A percentile compares a stretch with the other conserved stretches of the same genome.
phyloP scores from a whole-genome alignment of 495 filamentous ascomycete genomes.

The Cairneyella variabilis region DNA sequence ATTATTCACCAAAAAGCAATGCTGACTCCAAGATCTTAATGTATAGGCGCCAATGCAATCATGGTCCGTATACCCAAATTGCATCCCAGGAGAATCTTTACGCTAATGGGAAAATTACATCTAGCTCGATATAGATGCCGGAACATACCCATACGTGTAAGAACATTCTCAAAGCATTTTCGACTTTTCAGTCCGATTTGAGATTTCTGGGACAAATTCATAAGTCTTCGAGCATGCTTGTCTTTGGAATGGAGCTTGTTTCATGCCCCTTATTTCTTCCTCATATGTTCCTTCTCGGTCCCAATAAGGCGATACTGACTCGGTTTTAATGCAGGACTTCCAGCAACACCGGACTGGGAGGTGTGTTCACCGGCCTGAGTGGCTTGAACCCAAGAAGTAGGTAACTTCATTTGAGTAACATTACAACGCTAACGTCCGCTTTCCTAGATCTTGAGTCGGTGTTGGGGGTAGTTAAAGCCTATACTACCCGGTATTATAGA shows the following conservation, averaged over 20 bases:
- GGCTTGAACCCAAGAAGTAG: slow-evolving; percentile 16
- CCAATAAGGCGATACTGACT: neutral
- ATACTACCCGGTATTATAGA: slow-evolving; percentile 35
- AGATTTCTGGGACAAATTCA: neutral
- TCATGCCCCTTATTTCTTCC: neutral
- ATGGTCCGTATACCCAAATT: slow-evolving; percentile 64
- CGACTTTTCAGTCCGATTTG: neutral
- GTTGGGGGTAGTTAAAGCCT: slow-evolving; percentile 86
- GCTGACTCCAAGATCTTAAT: neutral
- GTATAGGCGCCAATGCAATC: slow-evolving; percentile 61
- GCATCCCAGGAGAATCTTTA: neutral
- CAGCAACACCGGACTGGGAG: slow-evolving; percentile 70
- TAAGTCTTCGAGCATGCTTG: neutral
- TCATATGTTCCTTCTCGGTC: neutral
- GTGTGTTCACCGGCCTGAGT: slow-evolving; percentile 48
- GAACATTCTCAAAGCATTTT: neutral
- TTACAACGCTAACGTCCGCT: neutral
- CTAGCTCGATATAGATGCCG: slow-evolving; percentile 30
- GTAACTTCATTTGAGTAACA: neutral
- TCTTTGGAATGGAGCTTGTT: too few species aligned
- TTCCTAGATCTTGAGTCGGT: slow-evolving; percentile 44
- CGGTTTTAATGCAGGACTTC: slow-evolving; percentile 47
- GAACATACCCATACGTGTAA: slow-evolving; percentile 76
- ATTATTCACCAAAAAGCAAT: neutral
- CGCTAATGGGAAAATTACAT: neutral